Evolutionary conservation across 1,284 basidiomycete genomes (phyloP).

Genomic region (Apiotrichum veenhuisii): DNA sequence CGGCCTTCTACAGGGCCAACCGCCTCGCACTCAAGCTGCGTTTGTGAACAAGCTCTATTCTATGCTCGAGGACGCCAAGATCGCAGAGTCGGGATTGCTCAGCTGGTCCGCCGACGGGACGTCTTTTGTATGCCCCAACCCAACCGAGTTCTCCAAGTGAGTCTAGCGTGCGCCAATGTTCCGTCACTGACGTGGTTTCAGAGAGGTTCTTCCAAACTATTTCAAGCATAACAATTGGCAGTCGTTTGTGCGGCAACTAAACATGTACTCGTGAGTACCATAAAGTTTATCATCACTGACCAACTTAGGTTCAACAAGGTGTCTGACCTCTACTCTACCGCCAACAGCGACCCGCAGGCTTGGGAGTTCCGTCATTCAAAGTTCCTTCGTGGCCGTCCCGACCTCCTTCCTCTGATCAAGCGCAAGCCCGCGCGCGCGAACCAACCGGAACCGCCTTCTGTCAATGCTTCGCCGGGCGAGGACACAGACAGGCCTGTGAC

Average conservation of each 20-base stretch:
- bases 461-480: conserved; percentile 26
- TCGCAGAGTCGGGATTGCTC: conserved; percentile 42
- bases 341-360: conserved; percentile 42
- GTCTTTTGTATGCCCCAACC: conserved; percentile 50
- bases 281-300: neutral
- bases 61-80: conserved; percentile 49
- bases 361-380: conserved; percentile 52
- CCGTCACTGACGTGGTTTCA: conserved; percentile 15
- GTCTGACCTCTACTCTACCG: conserved; percentile 45
- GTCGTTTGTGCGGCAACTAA: conserved; percentile 51
- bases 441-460: conserved; percentile 16
- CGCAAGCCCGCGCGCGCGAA: conserved; percentile 40
- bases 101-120: conserved; percentile 48
- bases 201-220: conserved; percentile 48
- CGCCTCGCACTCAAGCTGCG: conserved; percentile 47
- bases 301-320: conserved; percentile 47
- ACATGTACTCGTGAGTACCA: conserved; percentile 51
- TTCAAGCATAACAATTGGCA: conserved; percentile 54
- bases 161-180: conserved; percentile 14
- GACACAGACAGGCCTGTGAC: conserved; percentile 8
- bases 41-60: conserved; percentile 50
- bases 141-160: conserved; percentile 49
- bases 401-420: conserved; percentile 48
- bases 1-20: conserved; percentile 13
- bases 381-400: conserved; percentile 49